A percentile compares a stretch with the other conserved stretches of the same genome.
Conservation (phyloP, 2,329 filamentous ascomycete species). For the Talaromyces sp. region DNA sequence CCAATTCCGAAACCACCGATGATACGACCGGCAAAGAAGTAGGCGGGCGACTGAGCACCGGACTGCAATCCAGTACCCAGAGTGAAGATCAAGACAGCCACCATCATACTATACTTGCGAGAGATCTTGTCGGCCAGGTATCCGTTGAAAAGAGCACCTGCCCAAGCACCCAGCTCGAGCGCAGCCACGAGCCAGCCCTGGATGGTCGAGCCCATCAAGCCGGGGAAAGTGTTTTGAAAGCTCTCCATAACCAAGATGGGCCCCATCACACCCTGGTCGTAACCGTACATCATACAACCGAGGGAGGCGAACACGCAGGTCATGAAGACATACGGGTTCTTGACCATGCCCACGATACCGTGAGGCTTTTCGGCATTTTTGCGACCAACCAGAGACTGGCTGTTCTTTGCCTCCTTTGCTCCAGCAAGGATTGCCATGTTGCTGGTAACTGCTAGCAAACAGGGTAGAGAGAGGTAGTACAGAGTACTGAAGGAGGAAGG, state of each 20-base stretch:
- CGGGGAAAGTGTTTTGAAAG: slow-evolving; percentile 29
- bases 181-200: slow-evolving; percentile 15
- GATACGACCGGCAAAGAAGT: slow-evolving; percentile 24
- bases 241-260: slow-evolving; percentile 32
- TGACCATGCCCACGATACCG: slow-evolving; percentile 33
- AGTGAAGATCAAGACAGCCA: slow-evolving; percentile 29
- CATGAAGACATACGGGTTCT: slow-evolving; percentile 37
- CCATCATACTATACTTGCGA: slow-evolving; percentile 28
- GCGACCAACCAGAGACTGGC: slow-evolving; percentile 35
- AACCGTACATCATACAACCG: slow-evolving; percentile 30
- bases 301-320: slow-evolving; percentile 31
- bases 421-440: background rate
- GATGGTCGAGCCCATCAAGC: slow-evolving; percentile 21
- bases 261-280: slow-evolving; percentile 31
- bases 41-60: slow-evolving; percentile 22
- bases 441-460: background rate
- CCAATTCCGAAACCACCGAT: slow-evolving; percentile 23
- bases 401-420: slow-evolving; percentile 12
- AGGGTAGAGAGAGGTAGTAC: background rate
- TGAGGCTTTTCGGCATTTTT: slow-evolving; percentile 33
- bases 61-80: slow-evolving; percentile 17
- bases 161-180: slow-evolving; percentile 31
- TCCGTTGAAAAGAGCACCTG: slow-evolving; percentile 25
- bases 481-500: background rate
- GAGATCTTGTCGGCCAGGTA: slow-evolving; percentile 24